phyloP scores from a whole-genome alignment of 208 protist species.

The Porcisia deanei region DNA sequence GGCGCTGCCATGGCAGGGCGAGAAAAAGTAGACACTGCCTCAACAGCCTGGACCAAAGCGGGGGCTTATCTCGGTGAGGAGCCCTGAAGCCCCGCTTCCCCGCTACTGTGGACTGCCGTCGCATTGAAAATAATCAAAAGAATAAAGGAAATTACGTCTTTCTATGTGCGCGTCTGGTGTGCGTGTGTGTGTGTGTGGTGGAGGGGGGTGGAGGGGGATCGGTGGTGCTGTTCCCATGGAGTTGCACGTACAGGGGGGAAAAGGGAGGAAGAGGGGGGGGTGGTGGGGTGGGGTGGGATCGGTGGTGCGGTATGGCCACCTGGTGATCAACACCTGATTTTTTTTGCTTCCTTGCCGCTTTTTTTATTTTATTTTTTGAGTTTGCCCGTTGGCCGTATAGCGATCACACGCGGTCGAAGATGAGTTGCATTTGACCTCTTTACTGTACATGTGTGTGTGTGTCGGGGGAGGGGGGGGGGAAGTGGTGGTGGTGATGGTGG shows the following conservation, averaged over 20 bases:
- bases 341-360: no score
- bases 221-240: neutral
- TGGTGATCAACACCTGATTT: no score
- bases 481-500: neutral
- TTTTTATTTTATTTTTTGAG: neutral
- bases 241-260: neutral
- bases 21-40: conserved; percentile 8
- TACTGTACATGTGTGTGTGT: conserved; percentile 5
- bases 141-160: no score
- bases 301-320: neutral
- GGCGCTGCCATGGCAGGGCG: neutral
- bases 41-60: neutral
- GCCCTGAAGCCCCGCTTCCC: neutral
- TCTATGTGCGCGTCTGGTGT: neutral
- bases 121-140: neutral
- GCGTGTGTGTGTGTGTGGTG: neutral
- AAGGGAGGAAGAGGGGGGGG: neutral
- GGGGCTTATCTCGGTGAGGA: neutral
- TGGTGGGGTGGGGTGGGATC: neutral
- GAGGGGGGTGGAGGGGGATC: neutral
- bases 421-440: neutral
- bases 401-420: neutral
- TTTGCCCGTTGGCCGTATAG: neutral
- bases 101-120: neutral
- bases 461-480: neutral